phyloP scores from a whole-genome alignment of 352 stramenopile species.

The Phytopythium sindhum region DNA sequence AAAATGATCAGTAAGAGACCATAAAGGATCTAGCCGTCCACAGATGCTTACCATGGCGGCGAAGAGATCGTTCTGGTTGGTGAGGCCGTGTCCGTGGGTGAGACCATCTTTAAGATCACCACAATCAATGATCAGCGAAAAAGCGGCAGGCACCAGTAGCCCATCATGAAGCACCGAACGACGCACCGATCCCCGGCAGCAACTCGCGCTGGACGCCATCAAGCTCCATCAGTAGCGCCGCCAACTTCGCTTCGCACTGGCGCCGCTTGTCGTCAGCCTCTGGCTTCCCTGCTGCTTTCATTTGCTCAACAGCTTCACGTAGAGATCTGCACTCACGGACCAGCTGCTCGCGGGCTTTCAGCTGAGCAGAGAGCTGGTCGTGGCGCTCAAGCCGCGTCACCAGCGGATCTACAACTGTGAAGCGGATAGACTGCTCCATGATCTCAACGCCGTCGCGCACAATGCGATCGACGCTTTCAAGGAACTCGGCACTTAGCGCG shows the following conservation, averaged over 20 bases:
- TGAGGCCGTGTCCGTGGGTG: constrained; percentile 24
- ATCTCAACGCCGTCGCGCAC: constrained; percentile 49
- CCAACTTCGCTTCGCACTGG: constrained; percentile 34
- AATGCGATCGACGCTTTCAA: constrained; percentile 49
- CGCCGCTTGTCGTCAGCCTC: constrained; percentile 43
- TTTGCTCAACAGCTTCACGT: constrained; percentile 24
- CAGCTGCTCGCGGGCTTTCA: constrained; percentile 27
- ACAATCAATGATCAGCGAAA: not conserved
- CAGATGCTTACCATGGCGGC: constrained; percentile 41
- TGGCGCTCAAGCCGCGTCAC: constrained; percentile 49
- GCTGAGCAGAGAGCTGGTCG: constrained; percentile 32
- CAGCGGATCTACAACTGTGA: constrained; percentile 71
- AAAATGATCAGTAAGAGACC: not conserved
- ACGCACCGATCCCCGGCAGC: constrained; percentile 35
- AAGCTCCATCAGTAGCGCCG: constrained; percentile 35
- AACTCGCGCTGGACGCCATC: constrained; percentile 36
- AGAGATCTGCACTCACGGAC: constrained; percentile 17
- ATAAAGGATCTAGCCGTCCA: not conserved
- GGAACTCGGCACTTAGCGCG: constrained; percentile 37
- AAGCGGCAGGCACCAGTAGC: not conserved
- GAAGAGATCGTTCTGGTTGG: constrained; percentile 50
- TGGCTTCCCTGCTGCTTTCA: constrained; percentile 21
- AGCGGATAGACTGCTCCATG: constrained; percentile 76
- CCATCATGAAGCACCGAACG: not conserved
- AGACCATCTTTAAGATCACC: constrained; percentile 27